A percentile compares a stretch with the other conserved stretches of the same genome.
These are phyloP conservation scores for Petunia axillaris DNA, from an alignment of 257 asterid genomes.

Conservation along the genomic window DNA sequence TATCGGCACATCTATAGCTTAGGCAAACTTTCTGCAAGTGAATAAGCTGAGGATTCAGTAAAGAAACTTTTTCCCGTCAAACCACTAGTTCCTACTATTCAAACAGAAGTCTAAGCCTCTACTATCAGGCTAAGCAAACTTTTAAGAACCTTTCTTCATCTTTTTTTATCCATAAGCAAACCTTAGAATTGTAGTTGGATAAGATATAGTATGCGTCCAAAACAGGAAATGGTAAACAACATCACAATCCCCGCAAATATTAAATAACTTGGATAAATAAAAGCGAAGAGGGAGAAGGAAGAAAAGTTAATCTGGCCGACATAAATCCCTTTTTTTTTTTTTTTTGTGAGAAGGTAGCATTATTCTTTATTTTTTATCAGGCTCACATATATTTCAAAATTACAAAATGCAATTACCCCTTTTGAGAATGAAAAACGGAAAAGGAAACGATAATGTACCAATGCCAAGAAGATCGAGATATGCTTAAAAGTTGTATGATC, in stretches of 20 bases:
- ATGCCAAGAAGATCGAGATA: neutral
- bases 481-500: neutral
- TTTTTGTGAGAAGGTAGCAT: no score
- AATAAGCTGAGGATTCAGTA: conserved; percentile 34
- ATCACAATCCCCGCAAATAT: neutral
- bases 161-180: neutral
- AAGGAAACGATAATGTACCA: neutral
- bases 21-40: conserved; percentile 90
- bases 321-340: neutral
- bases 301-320: neutral
- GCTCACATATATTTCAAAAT: neutral
- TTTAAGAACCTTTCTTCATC: neutral
- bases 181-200: neutral
- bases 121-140: neutral
- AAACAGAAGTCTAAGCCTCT: neutral
- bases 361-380: neutral
- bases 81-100: neutral
- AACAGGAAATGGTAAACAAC: conserved; percentile 4
- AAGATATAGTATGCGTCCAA: neutral
- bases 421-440: neutral
- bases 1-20: conserved; percentile 98
- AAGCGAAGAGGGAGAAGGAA: neutral
- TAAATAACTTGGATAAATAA: conserved; percentile 1
- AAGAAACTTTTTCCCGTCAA: conserved; percentile 25
- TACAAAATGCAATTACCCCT: neutral